Evolutionary conservation across 1,284 basidiomycete species (phyloP).

Genomic region (Ganoderma lucidum): DNA sequence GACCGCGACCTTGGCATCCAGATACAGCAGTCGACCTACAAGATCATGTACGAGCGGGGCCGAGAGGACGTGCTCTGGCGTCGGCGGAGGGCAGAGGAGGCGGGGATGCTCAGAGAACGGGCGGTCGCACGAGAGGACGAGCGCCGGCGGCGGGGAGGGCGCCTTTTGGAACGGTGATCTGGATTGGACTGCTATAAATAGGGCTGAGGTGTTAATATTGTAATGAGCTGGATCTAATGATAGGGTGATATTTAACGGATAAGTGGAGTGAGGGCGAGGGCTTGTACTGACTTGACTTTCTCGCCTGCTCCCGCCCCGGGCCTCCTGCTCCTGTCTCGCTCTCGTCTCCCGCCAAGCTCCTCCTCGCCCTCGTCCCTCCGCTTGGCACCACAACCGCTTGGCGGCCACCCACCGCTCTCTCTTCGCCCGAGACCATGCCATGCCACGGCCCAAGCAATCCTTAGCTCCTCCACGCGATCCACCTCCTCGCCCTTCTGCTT

Average conservation of each 20-base stretch:
- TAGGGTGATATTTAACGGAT: constrained; percentile 31
- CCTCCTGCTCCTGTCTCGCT: constrained; percentile 14
- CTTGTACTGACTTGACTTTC: not conserved
- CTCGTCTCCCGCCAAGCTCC: constrained; percentile 17
- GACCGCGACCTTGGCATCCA: constrained; percentile 60
- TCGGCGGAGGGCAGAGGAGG: constrained; percentile 45
- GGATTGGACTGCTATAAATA: constrained; percentile 30
- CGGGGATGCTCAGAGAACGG: constrained; percentile 49
- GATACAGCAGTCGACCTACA: constrained; percentile 73
- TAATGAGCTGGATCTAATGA: constrained; percentile 26
- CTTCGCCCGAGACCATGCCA: constrained; percentile 28
- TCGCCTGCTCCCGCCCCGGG: constrained; percentile 3
- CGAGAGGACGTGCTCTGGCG: constrained; percentile 62
- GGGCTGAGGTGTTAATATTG: constrained; percentile 22
- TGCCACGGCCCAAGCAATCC: constrained; percentile 27
- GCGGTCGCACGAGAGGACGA: constrained; percentile 61
- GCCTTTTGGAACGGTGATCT: constrained; percentile 31
- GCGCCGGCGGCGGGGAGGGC: constrained; percentile 53
- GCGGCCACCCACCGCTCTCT: constrained; percentile 15
- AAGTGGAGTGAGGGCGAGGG: constrained; percentile 15
- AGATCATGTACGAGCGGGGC: constrained; percentile 76
- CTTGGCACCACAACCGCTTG: constrained; percentile 12
- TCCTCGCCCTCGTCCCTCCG: constrained; percentile 12
- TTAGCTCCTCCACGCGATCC: constrained; percentile 22
- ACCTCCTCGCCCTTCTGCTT: constrained; percentile 12